Base-by-base conservation (phyloP, 2,329 filamentous ascomycete species). In the Clarireedia homoeocarpa region DNA sequence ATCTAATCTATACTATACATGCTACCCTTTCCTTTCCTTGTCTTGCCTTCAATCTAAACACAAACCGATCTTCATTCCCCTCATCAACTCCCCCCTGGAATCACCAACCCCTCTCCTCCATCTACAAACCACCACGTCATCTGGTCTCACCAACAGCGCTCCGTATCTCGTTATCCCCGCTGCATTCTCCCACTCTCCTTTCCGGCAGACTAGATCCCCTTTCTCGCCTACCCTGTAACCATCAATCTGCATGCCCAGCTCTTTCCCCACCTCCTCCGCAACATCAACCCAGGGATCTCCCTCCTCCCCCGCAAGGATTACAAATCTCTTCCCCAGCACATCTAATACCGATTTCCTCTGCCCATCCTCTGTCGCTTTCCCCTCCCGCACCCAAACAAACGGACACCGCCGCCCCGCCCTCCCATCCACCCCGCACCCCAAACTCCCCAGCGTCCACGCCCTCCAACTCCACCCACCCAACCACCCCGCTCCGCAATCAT, bases 121-220 rank as follows among this genome's bases (percentile, higher is more conserved):
- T 23, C 63, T 56, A 69, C 70, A 73, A 1, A 66, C 66, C 46
- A 72, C 63, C 60, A 69, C 68, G 0, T 67, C 69, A 62, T 73
- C 71, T 0, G 71, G 71, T 14, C 71, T 61, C 30, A 72, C 57
- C 7, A 72, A 61, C 17, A 66, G 58, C 3, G 67, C 68, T 2
- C 71, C 70, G 20, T 27, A 58, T 4, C 55, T 36, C 4, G 66
- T 66, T 26, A 71, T 64, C 1, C 68, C 65, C 15, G 69, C 63
- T 4, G 59, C 57, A 17, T 57, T 55, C 53, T 68, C 64, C 26
- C 55, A 67, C 20, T 26, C 38, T 6, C 60, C 36, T 4, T 60
- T 58, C 7, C 51, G 26, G 45, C 49, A 57, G 10, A 60, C 34
- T 3, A 63, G 38, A n/a, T 62, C 55, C 0, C 57, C 59, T 3